Evolutionary conservation across 495 filamentous ascomycete species (phyloP), one percentile per base, ranked within the genome.

Genomic region (Aspergillus biplanus): DNA sequence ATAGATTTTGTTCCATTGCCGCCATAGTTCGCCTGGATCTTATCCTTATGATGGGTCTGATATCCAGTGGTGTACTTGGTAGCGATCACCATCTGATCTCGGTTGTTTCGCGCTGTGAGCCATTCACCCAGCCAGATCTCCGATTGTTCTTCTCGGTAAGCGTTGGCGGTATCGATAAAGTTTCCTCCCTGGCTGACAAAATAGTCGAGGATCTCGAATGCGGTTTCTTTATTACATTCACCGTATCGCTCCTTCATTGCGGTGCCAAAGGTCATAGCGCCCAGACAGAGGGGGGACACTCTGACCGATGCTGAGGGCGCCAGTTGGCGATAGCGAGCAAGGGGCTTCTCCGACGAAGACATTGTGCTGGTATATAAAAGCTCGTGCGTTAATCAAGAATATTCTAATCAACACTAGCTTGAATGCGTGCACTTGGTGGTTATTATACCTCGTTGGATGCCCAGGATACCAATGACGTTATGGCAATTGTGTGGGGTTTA

Each of bases 51-150:
- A 58, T 72, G 65, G 13, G 65, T 67, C 37, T 65, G 66, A 55
- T 71, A 69, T 0, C 68, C 61, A 18, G 81, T 83, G 11, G 86
- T 87, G 73, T 83, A 93, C 68, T 92, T 93, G 44, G 90, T 92
- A 0, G 89, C 89, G 56, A 93, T 31, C 3, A 92, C 84, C 74
- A 91, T 90, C 70, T 92, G 90, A 34, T 88, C 89, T 33, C 85
- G 87, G 18, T 82, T 73, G 6, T 82, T 74, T 44, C 73, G 60
- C 84, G 83, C 39, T 13, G 77, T 75, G 83, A 92, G 86, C 90
- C 90, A 93, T 62, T 92, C 90, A 16, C 90, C 90, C 54, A 94
- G 76, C 89, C 88, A 89, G 58, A 92, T 76, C 62, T 85, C 87
- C 59, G 73, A 75, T 65, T 92, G 88, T 11, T 78, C 74, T 2